Evolutionary conservation across 1,284 basidiomycete species (phyloP).

Genomic region (Neolentinus lepideus): DNA sequence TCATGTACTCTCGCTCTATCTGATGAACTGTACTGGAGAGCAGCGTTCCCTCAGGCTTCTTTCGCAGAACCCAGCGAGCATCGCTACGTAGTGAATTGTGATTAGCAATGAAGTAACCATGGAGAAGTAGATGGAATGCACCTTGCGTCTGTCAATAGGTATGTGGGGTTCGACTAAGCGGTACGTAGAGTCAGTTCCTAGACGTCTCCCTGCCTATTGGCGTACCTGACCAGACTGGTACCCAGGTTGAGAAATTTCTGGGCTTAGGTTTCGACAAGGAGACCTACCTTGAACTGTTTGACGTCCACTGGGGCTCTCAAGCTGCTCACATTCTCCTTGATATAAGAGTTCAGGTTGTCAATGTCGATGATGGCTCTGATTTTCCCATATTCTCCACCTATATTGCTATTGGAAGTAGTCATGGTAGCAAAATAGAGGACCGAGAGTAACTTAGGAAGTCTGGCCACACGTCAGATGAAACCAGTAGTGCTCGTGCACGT

Average conservation of each 20-base stretch:
- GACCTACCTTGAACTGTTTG: conserved; percentile 85
- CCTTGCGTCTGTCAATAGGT: conserved; percentile 77
- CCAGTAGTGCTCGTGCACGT: too few relatives aligned
- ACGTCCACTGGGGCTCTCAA: conserved; percentile 68
- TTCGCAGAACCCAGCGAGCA: conserved; percentile 79
- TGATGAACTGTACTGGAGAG: conserved; percentile 89
- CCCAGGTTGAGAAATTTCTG: too few relatives aligned
- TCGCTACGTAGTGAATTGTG: conserved; percentile 34
- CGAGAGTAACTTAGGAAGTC: too few relatives aligned
- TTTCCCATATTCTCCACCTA: conserved; percentile 69
- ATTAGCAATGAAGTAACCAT: not conserved
- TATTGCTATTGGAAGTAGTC: conserved; percentile 23
- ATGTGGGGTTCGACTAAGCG: conserved; percentile 91
- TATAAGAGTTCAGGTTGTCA: conserved; percentile 60
- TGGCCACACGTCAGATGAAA: too few relatives aligned
- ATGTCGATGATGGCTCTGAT: conserved; percentile 70
- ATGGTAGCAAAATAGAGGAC: too few relatives aligned
- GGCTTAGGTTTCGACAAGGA: not conserved
- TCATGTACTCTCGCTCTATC: conserved; percentile 86
- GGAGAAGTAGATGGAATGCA: conserved; percentile 26
- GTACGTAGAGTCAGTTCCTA: not conserved
- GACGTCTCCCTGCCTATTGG: not conserved
- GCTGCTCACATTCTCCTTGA: conserved; percentile 46
- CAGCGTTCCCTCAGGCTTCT: conserved; percentile 88
- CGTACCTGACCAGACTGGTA: conserved; percentile 73